These are phyloP conservation scores for Aphanomyces astaci DNA, from an alignment of 352 stramenopile species.

Conservation along the genomic window DNA sequence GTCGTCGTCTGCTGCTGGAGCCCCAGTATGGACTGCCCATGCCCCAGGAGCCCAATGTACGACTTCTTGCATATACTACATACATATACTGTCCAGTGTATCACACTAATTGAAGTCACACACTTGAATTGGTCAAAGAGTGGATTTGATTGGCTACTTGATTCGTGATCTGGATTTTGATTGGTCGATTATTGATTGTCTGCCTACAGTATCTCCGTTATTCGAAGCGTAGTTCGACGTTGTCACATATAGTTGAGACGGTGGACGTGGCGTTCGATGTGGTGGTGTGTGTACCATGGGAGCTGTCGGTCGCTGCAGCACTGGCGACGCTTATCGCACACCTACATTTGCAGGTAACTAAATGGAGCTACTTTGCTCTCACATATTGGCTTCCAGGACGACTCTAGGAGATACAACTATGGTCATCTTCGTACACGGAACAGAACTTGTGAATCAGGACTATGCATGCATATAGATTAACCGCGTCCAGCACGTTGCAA, in stretches of 20 bases:
- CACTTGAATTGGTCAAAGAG: too few relatives aligned
- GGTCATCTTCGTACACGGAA: too few relatives aligned
- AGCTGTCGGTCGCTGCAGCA: neutral
- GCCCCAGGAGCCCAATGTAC: neutral
- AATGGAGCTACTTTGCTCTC: neutral
- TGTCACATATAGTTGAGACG: too few relatives aligned
- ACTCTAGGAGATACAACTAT: too few relatives aligned
- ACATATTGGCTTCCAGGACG: too few relatives aligned
- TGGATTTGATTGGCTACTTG: too few relatives aligned
- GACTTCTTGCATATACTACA: neutral
- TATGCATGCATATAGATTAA: conserved; percentile 10
- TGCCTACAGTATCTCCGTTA: too few relatives aligned
- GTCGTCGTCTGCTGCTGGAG: neutral
- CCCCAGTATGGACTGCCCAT: neutral
- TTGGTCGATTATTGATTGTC: too few relatives aligned
- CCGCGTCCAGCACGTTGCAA: too few relatives aligned
- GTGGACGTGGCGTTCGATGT: neutral
- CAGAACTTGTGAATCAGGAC: too few relatives aligned
- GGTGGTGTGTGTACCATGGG: neutral
- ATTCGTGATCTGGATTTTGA: too few relatives aligned
- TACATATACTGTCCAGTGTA: neutral
- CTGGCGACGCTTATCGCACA: neutral
- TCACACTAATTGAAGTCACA: neutral
- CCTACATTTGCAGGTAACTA: neutral
- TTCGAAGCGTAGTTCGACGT: too few relatives aligned